Evolutionary conservation across 176 grass and related monocot genomes (phyloP).

Genomic region (Oryza longistaminata): DNA sequence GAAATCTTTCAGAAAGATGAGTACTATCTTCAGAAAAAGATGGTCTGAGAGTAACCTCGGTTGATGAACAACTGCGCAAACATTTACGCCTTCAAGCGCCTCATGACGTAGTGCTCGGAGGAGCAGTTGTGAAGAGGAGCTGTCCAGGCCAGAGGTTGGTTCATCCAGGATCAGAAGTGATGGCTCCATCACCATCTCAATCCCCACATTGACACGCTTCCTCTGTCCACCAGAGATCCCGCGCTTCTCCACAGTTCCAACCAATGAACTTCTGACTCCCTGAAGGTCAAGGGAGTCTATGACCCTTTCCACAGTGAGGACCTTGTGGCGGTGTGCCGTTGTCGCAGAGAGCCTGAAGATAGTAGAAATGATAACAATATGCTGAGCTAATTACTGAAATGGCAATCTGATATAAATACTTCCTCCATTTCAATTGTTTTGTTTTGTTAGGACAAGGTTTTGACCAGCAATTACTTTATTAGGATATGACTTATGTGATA

Average conservation of each 20-base stretch:
- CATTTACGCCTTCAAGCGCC: constrained; percentile 82
- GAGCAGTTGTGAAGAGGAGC: constrained; percentile 79
- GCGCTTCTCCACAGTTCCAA: constrained; percentile 90
- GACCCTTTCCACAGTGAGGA: constrained; percentile 87
- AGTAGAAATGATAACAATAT: constrained; percentile 9
- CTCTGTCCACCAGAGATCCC: constrained; percentile 90
- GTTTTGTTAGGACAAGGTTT: too few species aligned
- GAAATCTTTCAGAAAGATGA: background rate
- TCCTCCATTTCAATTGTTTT: too few species aligned
- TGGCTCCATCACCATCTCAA: constrained; percentile 97
- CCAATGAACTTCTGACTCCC: constrained; percentile 67
- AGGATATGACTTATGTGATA: too few species aligned
- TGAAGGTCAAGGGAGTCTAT: constrained; percentile 87
- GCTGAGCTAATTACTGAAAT: background rate
- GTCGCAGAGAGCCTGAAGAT: constrained; percentile 56
- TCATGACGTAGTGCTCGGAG: constrained; percentile 84
- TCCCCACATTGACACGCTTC: constrained; percentile 91
- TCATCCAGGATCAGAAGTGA: constrained; percentile 93
- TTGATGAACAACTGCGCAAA: constrained; percentile 86
- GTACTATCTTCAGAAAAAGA: background rate
- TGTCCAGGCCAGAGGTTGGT: constrained; percentile 94
- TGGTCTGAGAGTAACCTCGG: constrained; percentile 50
- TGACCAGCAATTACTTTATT: too few species aligned
- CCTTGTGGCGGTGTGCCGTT: constrained; percentile 55
- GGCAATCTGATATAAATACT: background rate